These are phyloP conservation scores for Agapanthus africanus DNA, from an alignment of 106 monocot species.

Conservation along the genomic window DNA sequence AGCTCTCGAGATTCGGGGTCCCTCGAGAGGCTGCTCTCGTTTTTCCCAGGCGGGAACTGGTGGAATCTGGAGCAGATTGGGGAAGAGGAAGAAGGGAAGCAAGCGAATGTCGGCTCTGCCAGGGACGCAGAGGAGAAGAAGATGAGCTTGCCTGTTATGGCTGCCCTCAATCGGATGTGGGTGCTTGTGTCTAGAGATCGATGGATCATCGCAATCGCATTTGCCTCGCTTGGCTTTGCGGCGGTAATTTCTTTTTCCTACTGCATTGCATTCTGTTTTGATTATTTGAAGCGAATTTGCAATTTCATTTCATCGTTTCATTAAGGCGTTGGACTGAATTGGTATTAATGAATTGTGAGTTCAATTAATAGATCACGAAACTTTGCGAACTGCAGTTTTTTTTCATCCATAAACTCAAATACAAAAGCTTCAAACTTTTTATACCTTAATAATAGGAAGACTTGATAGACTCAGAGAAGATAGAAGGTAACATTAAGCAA, in stretches of 20 bases:
- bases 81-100: constrained; percentile 6
- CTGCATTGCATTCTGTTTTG: no score
- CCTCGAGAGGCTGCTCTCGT: constrained; percentile 27
- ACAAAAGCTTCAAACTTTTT: no score
- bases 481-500: no score
- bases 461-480: no score
- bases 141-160: constrained; percentile 17
- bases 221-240: constrained; percentile 34
- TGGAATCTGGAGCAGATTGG: constrained; percentile 31
- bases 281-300: no score
- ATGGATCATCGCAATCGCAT: constrained; percentile 41
- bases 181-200: constrained; percentile 36
- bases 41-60: constrained; percentile 48
- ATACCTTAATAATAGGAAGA: no score
- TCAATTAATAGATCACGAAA: neutral
- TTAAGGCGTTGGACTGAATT: no score
- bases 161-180: constrained; percentile 53
- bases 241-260: constrained; percentile 29
- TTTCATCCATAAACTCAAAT: no score
- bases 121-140: constrained; percentile 6
- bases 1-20: constrained; percentile 1
- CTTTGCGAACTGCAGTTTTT: neutral
- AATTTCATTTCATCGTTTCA: no score
- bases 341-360: no score
- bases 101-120: neutral